Evolutionary conservation across 768 basidiomycete genomes (phyloP).

Genomic region (Amanita phalloides): DNA sequence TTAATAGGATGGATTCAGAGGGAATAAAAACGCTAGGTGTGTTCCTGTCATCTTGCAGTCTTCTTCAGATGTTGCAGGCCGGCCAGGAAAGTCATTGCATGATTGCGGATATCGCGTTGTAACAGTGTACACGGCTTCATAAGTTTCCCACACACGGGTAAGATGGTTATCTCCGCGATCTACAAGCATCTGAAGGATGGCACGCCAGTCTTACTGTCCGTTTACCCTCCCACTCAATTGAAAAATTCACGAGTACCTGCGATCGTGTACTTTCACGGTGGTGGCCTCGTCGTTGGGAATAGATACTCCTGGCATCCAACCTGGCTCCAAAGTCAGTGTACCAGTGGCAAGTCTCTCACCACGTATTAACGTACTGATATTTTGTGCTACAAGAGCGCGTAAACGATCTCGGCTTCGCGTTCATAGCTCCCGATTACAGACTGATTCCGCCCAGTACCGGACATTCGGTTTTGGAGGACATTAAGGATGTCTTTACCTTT

Average conservation of each 20-base stretch:
- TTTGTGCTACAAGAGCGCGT: slow-evolving; percentile 31
- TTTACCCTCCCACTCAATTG: slow-evolving; percentile 2
- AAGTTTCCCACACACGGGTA: too few relatives aligned
- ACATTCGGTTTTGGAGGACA: slow-evolving; percentile 47
- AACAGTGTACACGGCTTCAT: too few relatives aligned
- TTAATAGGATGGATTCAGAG: too few relatives aligned
- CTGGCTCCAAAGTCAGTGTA: slow-evolving; percentile 47
- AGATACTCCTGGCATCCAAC: slow-evolving; percentile 49
- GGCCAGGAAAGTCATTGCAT: too few relatives aligned
- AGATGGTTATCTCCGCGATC: not conserved
- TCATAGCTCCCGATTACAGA: slow-evolving; percentile 56
- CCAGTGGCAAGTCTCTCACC: not conserved
- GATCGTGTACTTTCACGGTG: slow-evolving; percentile 39
- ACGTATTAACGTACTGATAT: not conserved
- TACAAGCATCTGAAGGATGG: slow-evolving; percentile 1
- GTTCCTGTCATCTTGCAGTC: too few relatives aligned
- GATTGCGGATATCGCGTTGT: too few relatives aligned
- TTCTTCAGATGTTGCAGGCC: too few relatives aligned
- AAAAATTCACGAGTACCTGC: slow-evolving; percentile 14
- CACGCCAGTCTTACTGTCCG: not conserved
- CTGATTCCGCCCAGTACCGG: slow-evolving; percentile 45
- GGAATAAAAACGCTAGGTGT: too few relatives aligned
- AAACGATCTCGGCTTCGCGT: slow-evolving; percentile 35
- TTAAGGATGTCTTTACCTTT: slow-evolving; percentile 44
- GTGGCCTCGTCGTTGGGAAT: slow-evolving; percentile 52